Evolutionary conservation across 805 yeast species (phyloP).

Genomic region (Nakazawaea laoshanensis): DNA sequence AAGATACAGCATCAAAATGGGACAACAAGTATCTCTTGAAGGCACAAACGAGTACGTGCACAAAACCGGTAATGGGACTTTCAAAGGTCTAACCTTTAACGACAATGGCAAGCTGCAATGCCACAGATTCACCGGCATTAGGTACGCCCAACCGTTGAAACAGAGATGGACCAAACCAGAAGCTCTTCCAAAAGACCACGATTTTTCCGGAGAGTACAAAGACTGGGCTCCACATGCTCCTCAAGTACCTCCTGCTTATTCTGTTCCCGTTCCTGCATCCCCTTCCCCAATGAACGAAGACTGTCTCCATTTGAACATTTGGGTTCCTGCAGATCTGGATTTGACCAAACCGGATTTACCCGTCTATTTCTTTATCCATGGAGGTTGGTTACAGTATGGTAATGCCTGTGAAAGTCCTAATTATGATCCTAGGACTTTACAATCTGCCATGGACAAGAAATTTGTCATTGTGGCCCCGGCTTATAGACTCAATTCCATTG

Average conservation of each 20-base stretch:
- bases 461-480: slow-evolving; percentile 28
- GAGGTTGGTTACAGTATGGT: slow-evolving; percentile 34
- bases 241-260: too few relatives aligned
- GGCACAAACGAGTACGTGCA: slow-evolving; percentile 3
- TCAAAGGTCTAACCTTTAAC: slow-evolving; percentile 6
- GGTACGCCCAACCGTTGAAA: slow-evolving; percentile 24
- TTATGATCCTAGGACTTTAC: slow-evolving; percentile 16
- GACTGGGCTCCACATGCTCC: slow-evolving; percentile 18
- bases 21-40: slow-evolving; percentile 7
- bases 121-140: slow-evolving; percentile 22
- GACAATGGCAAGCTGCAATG: slow-evolving; percentile 6
- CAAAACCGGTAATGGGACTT: slow-evolving; percentile 4
- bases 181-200: slow-evolving; percentile 17
- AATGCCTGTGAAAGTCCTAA: slow-evolving; percentile 14
- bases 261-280: slow-evolving; percentile 13
- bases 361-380: slow-evolving; percentile 30
- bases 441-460: slow-evolving; percentile 20
- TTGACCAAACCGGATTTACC: slow-evolving; percentile 19
- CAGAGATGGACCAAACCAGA: slow-evolving; percentile 24
- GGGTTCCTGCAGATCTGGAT: slow-evolving; percentile 22
- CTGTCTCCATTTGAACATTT: slow-evolving; percentile 27
- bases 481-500: slow-evolving; percentile 31
- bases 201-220: slow-evolving; percentile 23
- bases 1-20: slow-evolving; percentile 1
- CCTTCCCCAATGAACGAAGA: slow-evolving; percentile 18